Percentiles rank a stretch among this genome's conserved stretches.
Evolutionary conservation across 225 moss, liverwort and hornwort species (phyloP).

Genomic region (Physcomitrium patens): DNA sequence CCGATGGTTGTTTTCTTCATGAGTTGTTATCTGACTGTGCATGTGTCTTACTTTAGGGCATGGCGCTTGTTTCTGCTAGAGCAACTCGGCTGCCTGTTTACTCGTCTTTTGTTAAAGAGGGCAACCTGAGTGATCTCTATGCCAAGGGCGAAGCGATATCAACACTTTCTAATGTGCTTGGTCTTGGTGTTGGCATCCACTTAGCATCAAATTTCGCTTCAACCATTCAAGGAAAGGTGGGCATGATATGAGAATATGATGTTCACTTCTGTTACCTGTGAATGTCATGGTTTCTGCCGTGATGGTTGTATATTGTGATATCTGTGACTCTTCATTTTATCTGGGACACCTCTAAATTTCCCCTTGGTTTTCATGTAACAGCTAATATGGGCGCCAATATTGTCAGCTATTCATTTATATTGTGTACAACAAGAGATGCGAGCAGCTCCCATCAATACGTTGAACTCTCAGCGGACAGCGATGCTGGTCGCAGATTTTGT

Average conservation of each 20-base stretch:
- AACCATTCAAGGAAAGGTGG: slow-evolving; percentile 88
- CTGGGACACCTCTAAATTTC: neutral
- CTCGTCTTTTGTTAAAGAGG: slow-evolving; percentile 91
- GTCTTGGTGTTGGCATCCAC: slow-evolving; percentile 90
- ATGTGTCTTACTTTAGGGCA: slow-evolving; percentile 59
- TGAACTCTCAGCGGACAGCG: slow-evolving; percentile 93
- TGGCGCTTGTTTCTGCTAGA: slow-evolving; percentile 97
- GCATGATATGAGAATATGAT: neutral
- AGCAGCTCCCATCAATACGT: slow-evolving; percentile 95
- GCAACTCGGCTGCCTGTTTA: slow-evolving; percentile 95
- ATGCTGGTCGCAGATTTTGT: slow-evolving; percentile 92
- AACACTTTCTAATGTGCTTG: slow-evolving; percentile 92
- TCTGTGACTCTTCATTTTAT: neutral
- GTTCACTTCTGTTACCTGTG: slow-evolving; percentile 6
- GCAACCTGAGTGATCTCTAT: slow-evolving; percentile 95
- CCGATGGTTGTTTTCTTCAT: neutral
- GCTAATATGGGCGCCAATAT: slow-evolving; percentile 78
- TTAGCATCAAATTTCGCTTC: slow-evolving; percentile 88
- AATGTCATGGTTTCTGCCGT: neutral
- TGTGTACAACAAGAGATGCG: slow-evolving; percentile 97
- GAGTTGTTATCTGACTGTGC: slow-evolving; percentile 13
- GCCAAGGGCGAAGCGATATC: slow-evolving; percentile 99
- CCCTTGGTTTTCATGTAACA: slow-evolving; percentile 40
- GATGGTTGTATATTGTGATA: neutral
- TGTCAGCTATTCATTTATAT: slow-evolving; percentile 88